Base-by-base conservation (phyloP, 2,329 filamentous ascomycete species). In the Exophiala oligosperma region DNA sequence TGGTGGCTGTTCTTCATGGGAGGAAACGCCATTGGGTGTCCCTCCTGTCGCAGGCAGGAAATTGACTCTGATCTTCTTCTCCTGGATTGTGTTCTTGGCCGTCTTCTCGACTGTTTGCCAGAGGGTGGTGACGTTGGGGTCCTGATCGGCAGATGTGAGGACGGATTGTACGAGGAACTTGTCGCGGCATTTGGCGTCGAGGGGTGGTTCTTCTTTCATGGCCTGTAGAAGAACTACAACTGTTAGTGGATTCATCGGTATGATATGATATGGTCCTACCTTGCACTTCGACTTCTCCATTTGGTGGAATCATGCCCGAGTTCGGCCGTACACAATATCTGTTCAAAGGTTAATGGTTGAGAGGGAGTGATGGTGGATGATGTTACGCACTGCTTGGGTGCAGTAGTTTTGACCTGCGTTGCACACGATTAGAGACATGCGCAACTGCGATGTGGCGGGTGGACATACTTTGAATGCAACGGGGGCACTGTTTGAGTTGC, bases 271-370 rank as follows among this genome's bases (percentile, higher is more conserved):
- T 40, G 43, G 14, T 57, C 40, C 24, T 81, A 96, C 92, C 92
- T 74, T 92, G 88, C 64, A 99, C 93, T 75, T 97, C 92, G 66
- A 99, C 92, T 74, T 90, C 84, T 74, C 89, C 85, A 67, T 92
- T 91, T 40, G 92, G 87, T 73, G 96, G 92, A 74, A 99, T 94
- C 73, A 92, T 90, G 69, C 94, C 94, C 52, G 92, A 96, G 81
- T 99, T 97, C 57, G 94, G 93, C 70, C 94, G 88, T 59, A 97
- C 93, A 75, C 94, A 97, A 79, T 99, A 99, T 81, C 93, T 97
- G 40, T 64, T 9, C 49, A 52, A 29, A 11, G 17, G 60, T 70
- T 69, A 62, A 67, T 67, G 64, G 57, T 64, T 60, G 35, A 61
- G 43, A 49, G 17, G 7, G 32, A 6, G 54, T 28, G 43, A 47